Percentiles rank a stretch among this genome's conserved stretches.
These are phyloP conservation scores for Yarrowia galli DNA, from an alignment of 1,139 yeast genomes.

Conservation along the genomic window DNA sequence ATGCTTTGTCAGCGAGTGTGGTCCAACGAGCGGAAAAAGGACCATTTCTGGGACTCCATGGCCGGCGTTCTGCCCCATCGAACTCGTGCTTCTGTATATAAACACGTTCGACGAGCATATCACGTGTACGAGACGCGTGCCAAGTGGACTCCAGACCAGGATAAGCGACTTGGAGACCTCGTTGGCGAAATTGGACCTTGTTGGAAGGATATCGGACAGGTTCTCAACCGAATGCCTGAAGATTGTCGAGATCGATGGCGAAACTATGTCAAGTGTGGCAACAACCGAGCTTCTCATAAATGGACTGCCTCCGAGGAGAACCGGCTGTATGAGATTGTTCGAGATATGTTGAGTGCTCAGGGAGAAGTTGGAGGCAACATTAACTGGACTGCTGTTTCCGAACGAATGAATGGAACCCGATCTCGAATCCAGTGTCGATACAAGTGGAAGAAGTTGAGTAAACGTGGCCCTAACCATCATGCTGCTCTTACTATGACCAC, in stretches of 20 bases:
- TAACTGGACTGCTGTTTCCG: conserved; percentile 92
- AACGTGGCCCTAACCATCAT: conserved; percentile 47
- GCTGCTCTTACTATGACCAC: conserved; percentile 48
- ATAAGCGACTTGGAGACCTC: conserved; percentile 65
- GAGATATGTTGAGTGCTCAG: conserved; percentile 49
- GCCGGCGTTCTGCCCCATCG: conserved; percentile 81
- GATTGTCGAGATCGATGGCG: conserved; percentile 97
- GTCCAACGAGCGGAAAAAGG: conserved; percentile 84
- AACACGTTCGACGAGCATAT: conserved; percentile 88
- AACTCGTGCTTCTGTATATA: conserved; percentile 86
- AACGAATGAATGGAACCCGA: conserved; percentile 84
- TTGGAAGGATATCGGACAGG: conserved; percentile 83
- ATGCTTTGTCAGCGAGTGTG: conserved; percentile 85
- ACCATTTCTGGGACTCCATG: conserved; percentile 85
- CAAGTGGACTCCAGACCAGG: conserved; percentile 86
- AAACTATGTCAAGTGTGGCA: conserved; percentile 91
- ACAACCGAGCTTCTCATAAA: conserved; percentile 71
- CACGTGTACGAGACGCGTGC: conserved; percentile 88
- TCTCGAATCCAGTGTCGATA: conserved; percentile 94
- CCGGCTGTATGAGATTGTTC: conserved; percentile 63
- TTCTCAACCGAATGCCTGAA: conserved; percentile 93
- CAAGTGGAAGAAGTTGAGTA: conserved; percentile 85
- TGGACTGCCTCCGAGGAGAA: conserved; percentile 83
- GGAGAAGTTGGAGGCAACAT: conserved; percentile 54
- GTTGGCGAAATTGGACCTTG: conserved; percentile 75